Evolutionary conservation across 2,329 filamentous ascomycete species (phyloP).

Genomic region (Plenodomus tracheiphilus): DNA sequence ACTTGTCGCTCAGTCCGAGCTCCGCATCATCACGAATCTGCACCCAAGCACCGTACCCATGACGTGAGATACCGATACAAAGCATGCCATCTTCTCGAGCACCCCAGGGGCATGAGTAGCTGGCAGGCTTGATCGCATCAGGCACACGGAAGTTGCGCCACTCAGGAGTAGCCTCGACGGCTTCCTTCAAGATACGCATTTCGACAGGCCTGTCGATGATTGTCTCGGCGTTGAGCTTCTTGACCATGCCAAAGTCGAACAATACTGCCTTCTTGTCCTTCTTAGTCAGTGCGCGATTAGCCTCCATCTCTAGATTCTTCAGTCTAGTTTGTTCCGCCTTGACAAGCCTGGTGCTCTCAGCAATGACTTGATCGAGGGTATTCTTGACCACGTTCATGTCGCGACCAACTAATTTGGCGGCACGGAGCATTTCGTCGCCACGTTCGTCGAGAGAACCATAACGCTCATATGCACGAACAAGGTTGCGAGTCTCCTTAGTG

Average conservation of each 20-base stretch:
- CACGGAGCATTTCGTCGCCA: constrained; percentile 81
- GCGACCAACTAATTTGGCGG: constrained; percentile 81
- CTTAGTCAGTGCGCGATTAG: constrained; percentile 83
- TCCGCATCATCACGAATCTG: constrained; percentile 91
- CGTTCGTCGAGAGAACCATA: constrained; percentile 91
- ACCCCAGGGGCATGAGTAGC: constrained; percentile 91
- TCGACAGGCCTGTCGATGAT: constrained; percentile 89
- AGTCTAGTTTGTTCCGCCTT: constrained; percentile 71
- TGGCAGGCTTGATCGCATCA: constrained; percentile 88
- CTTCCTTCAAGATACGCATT: constrained; percentile 78
- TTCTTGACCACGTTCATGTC: constrained; percentile 78
- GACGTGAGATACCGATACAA: constrained; percentile 85
- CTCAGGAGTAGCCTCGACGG: constrained; percentile 67
- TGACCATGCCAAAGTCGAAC: constrained; percentile 91
- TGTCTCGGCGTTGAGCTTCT: constrained; percentile 94
- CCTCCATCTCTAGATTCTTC: constrained; percentile 66
- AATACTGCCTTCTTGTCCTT: constrained; percentile 97
- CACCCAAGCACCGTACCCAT: constrained; percentile 94
- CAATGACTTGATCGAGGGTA: constrained; percentile 77
- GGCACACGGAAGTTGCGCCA: constrained; percentile 81
- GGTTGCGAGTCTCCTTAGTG: constrained; percentile 90
- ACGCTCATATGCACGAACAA: constrained; percentile 87
- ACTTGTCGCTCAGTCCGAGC: constrained; percentile 82
- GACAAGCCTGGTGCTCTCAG: constrained; percentile 69
- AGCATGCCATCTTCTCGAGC: constrained; percentile 96